phyloP scores from a whole-genome alignment of 2,329 filamentous ascomycete genomes.

The Chrysoporthe deuterocubensis region DNA sequence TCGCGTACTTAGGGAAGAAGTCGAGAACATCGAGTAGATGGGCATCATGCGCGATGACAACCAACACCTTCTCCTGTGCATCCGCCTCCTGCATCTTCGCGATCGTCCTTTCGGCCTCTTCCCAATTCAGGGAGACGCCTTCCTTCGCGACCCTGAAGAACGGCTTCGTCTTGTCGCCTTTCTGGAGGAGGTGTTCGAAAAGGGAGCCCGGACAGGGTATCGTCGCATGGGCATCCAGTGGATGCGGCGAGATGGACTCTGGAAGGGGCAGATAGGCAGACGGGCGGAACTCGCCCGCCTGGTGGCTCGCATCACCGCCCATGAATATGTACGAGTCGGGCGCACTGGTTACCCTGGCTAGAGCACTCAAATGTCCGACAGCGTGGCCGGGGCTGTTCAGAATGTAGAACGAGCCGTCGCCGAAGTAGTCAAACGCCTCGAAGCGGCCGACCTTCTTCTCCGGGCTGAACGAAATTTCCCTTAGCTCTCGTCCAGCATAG shows the following conservation, averaged over 20 bases:
- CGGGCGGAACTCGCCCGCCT: conserved; percentile 42
- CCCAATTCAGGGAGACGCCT: conserved; percentile 34
- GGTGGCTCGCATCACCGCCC: conserved; percentile 49
- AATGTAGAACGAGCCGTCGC: conserved; percentile 18
- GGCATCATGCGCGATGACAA: conserved; percentile 53
- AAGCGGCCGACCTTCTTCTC: conserved; percentile 32
- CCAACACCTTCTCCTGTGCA: conserved; percentile 46
- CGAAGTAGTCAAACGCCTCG: conserved; percentile 23
- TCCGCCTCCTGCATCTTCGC: conserved; percentile 50
- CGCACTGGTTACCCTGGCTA: conserved; percentile 42
- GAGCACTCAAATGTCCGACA: conserved; percentile 33
- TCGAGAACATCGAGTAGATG: conserved; percentile 47
- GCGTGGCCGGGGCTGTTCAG: conserved; percentile 16
- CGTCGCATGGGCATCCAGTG: conserved; percentile 34
- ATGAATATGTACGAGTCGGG: conserved; percentile 46
- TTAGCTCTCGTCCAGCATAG: conserved; percentile 33
- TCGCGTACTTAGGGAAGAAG: conserved; percentile 52
- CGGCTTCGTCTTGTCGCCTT: conserved; percentile 34
- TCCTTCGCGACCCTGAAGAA: conserved; percentile 36
- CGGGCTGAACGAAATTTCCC: conserved; percentile 33
- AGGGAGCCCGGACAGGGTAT: conserved; percentile 44
- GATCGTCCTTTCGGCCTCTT: conserved; percentile 44
- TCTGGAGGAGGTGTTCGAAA: conserved; percentile 42
- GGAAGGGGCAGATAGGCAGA: conserved; percentile 41
- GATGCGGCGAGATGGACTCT: conserved; percentile 42